Evolutionary conservation across 2,329 filamentous ascomycete species (phyloP).

Genomic region (Aspergillus floridensis): DNA sequence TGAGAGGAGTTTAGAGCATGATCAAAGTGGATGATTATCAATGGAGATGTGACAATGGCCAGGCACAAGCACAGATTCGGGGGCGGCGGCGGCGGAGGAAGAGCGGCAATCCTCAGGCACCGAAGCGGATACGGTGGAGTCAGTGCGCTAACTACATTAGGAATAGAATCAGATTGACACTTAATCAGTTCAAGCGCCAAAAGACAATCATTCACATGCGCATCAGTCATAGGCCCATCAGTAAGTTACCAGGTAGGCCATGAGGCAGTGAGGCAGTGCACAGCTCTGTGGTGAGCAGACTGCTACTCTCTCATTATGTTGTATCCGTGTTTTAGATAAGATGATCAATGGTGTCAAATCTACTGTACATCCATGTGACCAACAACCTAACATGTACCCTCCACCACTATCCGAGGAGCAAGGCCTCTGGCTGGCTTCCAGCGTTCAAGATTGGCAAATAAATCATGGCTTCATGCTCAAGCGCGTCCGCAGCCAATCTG

Average conservation of each 20-base stretch:
- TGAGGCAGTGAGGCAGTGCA: neutral
- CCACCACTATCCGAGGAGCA: slow-evolving; percentile 39
- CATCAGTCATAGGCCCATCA: no score
- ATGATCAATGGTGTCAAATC: no score
- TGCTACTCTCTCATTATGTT: no score
- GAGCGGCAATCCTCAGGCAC: neutral
- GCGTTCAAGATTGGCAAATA: slow-evolving; percentile 44
- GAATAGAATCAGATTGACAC: neutral
- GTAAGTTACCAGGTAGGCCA: neutral
- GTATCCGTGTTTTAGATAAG: no score
- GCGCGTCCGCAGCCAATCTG: slow-evolving; percentile 23
- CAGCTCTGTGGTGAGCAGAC: no score
- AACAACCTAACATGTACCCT: slow-evolving; percentile 13
- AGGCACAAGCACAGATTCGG: neutral
- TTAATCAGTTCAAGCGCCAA: neutral
- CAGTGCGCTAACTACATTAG: neutral
- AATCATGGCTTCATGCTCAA: slow-evolving; percentile 44
- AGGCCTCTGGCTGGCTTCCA: slow-evolving; percentile 24
- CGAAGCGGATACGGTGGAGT: neutral
- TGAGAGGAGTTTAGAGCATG: slow-evolving; percentile 17
- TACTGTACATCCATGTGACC: no score
- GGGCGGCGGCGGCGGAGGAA: slow-evolving; percentile 3
- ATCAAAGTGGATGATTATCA: slow-evolving; percentile 10
- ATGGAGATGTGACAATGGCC: neutral
- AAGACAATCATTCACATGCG: no score